Evolutionary conservation across 352 stramenopile genomes (phyloP).

Genomic region (Globisporangium canariense): DNA sequence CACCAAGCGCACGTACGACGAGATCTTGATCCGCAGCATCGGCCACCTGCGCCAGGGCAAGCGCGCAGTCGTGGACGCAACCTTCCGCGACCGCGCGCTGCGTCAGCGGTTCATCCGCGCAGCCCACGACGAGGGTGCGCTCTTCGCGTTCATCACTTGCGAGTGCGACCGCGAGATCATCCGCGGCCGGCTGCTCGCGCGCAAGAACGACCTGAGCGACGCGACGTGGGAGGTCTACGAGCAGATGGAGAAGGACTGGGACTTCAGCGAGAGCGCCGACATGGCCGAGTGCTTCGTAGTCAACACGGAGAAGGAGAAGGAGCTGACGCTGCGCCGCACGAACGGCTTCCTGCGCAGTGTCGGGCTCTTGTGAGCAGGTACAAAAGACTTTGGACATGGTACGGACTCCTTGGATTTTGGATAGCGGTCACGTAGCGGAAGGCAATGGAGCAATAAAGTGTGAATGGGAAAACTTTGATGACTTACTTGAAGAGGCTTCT

Average conservation of each 20-base stretch:
- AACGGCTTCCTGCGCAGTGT: conserved; percentile 61
- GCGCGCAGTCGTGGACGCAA: conserved; percentile 59
- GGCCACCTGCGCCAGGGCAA: conserved; percentile 39
- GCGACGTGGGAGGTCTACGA: conserved; percentile 70
- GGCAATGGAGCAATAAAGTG: background rate
- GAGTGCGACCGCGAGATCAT: conserved; percentile 71
- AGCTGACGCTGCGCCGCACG: conserved; percentile 51
- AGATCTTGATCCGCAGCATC: conserved; percentile 40
- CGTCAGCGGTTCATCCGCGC: conserved; percentile 39
- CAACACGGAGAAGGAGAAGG: conserved; percentile 71
- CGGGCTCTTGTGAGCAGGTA: conserved; percentile 12
- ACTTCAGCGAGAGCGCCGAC: conserved; percentile 26
- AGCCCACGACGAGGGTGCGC: conserved; percentile 42
- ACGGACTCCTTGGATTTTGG: background rate
- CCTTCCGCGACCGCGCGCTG: conserved; percentile 46
- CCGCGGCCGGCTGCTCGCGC: conserved; percentile 54
- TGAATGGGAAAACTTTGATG: background rate
- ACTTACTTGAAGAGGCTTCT: background rate
- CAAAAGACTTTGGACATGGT: background rate
- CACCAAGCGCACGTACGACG: conserved; percentile 62
- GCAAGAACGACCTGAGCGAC: conserved; percentile 59
- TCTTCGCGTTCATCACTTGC: conserved; percentile 54
- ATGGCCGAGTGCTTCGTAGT: conserved; percentile 46
- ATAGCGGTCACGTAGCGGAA: background rate
- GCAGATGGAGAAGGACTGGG: conserved; percentile 52